These are phyloP conservation scores for Arachnomyces sp. DNA, from an alignment of 2,329 filamentous ascomycete species.

Conservation along the genomic window DNA sequence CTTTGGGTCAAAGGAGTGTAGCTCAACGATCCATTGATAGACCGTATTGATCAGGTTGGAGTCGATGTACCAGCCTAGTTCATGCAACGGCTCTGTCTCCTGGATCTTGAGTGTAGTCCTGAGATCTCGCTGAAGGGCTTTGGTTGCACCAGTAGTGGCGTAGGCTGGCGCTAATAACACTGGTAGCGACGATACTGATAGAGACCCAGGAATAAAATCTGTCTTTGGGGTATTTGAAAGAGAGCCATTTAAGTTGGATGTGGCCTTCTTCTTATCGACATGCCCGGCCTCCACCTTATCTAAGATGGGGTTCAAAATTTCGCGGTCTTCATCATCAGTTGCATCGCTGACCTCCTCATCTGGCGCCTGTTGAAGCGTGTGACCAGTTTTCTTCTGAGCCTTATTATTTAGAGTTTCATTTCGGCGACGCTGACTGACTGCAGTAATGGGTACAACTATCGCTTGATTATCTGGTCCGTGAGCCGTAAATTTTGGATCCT, in stretches of 20 bases:
- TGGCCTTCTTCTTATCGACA: conserved; percentile 7
- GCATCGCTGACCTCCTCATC: conserved; percentile 32
- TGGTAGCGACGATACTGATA: conserved; percentile 56
- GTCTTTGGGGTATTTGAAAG: conserved; percentile 29
- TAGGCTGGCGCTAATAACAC: conserved; percentile 60
- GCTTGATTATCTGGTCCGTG: conserved; percentile 28
- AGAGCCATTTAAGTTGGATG: background rate
- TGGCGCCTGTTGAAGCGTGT: background rate
- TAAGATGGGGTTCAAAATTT: conserved; percentile 26
- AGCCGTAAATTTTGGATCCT: conserved; percentile 33
- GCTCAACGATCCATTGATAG: conserved; percentile 86
- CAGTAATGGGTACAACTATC: conserved; percentile 48
- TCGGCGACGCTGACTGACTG: conserved; percentile 40
- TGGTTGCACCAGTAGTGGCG: conserved; percentile 55
- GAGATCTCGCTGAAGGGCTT: conserved; percentile 58
- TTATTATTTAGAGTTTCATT: conserved; percentile 14
- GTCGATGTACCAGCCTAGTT: conserved; percentile 80
- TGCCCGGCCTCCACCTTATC: conserved; percentile 9
- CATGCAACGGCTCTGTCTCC: conserved; percentile 49
- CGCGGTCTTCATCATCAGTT: conserved; percentile 41
- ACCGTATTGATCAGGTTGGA: conserved; percentile 59
- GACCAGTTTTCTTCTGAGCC: conserved; percentile 7
- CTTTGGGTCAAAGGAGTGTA: conserved; percentile 68
- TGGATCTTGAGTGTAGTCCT: conserved; percentile 59
- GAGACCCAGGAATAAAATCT: conserved; percentile 59